Evolutionary conservation across 441 rosid species (phyloP), one percentile per base, ranked within the genome.

Genomic region (Adansonia gregorii): DNA sequence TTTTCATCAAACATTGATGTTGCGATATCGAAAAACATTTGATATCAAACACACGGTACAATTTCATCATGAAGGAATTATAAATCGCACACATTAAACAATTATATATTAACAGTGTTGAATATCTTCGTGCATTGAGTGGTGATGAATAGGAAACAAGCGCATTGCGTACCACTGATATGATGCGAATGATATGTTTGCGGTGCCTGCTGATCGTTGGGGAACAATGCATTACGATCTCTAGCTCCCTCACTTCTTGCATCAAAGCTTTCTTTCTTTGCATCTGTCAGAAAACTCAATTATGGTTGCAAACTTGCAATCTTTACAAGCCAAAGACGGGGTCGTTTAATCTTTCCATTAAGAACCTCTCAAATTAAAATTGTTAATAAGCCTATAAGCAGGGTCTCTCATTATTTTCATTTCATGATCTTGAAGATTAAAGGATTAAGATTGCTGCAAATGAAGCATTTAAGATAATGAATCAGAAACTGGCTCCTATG

Each of bases 221-320:
- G 7, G 74, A 49, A 70, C 12, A 70, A 3, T 15, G 48, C 77
- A 14, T 74, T 14, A 65, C 14, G 90, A 69, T 68, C 58, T 0
- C 73, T 31, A 15, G 10, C 17, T 65, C 49, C 48, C 12, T 65
- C 69, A 0, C 12, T 20, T 31, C 20, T 4, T 67, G 55, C 35
- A 67, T 27, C 43, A 66, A 49, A 22, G 43, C 45, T 69, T 14
- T 14, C 45, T 69, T 27, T 49, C 58, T 20, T 69, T 22, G 39
- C 58, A 69, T 71, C 74, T 67, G 17, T 15, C 61, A 51, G 3
- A 52, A 70, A 51, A 15, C 17, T 64, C 48, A 15, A 7, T 35
- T 15, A 15, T 64, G 43, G n/a, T 39, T 15, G 1, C 68, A 64
- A 64, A 46, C 49, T 48, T 48, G 51, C 51, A 1, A 17, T 64